These are phyloP conservation scores for Cichorium intybus DNA, from an alignment of 140 eudicot species.

Conservation along the genomic window DNA sequence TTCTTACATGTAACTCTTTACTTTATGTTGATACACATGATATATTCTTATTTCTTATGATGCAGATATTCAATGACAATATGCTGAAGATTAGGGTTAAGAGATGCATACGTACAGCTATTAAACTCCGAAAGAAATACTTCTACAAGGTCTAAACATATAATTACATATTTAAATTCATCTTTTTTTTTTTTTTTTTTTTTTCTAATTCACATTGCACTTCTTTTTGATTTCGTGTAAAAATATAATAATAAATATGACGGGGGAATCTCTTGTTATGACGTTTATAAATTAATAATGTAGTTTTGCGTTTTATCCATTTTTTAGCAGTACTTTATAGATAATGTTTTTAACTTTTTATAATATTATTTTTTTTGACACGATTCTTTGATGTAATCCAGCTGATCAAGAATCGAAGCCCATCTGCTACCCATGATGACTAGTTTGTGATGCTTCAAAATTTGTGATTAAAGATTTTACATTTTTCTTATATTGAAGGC, in stretches of 20 bases:
- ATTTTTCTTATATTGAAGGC: constrained; percentile 24
- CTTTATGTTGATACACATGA: constrained; percentile 3
- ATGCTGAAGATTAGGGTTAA: constrained; percentile 87
- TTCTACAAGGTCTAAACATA: constrained; percentile 67
- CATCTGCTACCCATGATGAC: constrained; percentile 43
- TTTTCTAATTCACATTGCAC: constrained; percentile 10
- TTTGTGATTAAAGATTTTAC: constrained; percentile 9
- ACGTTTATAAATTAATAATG: background rate
- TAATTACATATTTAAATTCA: constrained; percentile 9
- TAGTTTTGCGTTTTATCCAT: background rate
- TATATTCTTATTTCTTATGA: constrained; percentile 19
- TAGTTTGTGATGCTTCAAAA: constrained; percentile 25
- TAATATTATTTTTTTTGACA: background rate
- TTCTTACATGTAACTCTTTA: too few relatives aligned
- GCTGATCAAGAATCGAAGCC: constrained; percentile 61
- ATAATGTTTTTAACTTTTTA: background rate
- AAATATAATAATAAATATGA: too few relatives aligned
- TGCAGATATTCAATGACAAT: constrained; percentile 95
- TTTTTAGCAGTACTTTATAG: background rate
- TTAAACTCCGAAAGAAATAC: constrained; percentile 93
- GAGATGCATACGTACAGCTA: constrained; percentile 87
- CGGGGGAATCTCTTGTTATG: background rate
- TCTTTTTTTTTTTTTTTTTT: background rate
- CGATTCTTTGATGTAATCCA: constrained; percentile 30
- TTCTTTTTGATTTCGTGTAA: too few relatives aligned